Evolutionary conservation across 441 rosid species (phyloP).

Genomic region (Populus hybrid): DNA sequence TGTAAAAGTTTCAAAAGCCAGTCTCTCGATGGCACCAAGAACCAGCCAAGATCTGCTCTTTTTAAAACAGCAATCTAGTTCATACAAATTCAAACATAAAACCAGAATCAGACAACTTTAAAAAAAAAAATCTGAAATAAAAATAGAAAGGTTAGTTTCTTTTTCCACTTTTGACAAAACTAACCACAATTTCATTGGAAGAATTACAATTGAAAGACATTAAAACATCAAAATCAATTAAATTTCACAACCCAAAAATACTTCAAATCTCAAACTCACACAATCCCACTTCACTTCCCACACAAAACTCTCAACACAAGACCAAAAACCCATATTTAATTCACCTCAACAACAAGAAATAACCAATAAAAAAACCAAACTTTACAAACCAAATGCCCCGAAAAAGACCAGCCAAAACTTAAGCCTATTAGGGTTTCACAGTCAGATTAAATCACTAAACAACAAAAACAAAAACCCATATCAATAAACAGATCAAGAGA

Average conservation of each 20-base stretch:
- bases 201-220: not conserved
- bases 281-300: not conserved
- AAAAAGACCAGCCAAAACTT: not conserved
- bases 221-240: not conserved
- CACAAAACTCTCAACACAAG: not conserved
- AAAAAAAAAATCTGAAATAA: no score
- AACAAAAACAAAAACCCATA: not conserved
- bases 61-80: not conserved
- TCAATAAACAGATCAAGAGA: constrained; percentile 7
- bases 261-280: not conserved
- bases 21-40: no score
- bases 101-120: not conserved
- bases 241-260: not conserved
- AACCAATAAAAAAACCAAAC: not conserved
- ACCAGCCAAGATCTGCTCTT: not conserved
- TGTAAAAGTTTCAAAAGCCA: no score
- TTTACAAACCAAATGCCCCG: not conserved
- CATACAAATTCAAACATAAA: not conserved
- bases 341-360: not conserved
- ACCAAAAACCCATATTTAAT: not conserved
- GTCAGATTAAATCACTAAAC: not conserved
- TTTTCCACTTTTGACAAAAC: not conserved
- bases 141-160: no score
- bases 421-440: constrained; percentile 11
- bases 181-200: not conserved